phyloP scores from a whole-genome alignment of 169 alveolate species.

The Cryptosporidium ubiquitum region DNA sequence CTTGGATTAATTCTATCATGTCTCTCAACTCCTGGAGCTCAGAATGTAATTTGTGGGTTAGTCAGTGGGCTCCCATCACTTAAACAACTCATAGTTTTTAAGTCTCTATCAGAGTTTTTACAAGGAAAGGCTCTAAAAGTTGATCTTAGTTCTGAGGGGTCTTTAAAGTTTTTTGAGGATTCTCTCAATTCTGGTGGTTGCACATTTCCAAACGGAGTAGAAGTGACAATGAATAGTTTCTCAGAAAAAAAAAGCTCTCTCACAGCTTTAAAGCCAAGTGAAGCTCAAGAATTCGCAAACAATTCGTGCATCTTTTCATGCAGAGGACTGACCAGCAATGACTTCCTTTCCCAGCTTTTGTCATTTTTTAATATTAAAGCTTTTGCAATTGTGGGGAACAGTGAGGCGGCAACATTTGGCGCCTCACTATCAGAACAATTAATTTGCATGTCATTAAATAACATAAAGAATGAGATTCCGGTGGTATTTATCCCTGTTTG shows the following conservation, averaged over 20 bases:
- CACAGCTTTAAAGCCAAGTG: neutral
- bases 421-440: constrained; percentile 82
- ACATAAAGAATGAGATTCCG: constrained; percentile 69
- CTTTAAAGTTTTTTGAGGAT: neutral
- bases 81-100: constrained; percentile 22
- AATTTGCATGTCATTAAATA: constrained; percentile 72
- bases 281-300: neutral
- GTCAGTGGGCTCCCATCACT: neutral
- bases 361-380: constrained; percentile 79
- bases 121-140: constrained; percentile 33
- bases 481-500: constrained; percentile 87
- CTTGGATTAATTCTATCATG: constrained; percentile 38
- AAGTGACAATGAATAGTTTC: neutral
- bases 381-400: constrained; percentile 86
- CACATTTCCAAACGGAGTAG: constrained; percentile 18
- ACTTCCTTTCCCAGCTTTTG: neutral
- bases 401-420: constrained; percentile 86
- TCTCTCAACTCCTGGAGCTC: constrained; percentile 49
- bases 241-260: neutral
- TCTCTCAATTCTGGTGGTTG: constrained; percentile 49
- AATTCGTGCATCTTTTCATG: neutral
- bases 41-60: constrained; percentile 38
- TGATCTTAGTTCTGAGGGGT: neutral
- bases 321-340: constrained; percentile 5
- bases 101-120: constrained; percentile 1